Base-by-base conservation (phyloP, 2,329 filamentous ascomycete species). In the Aureobasidium pullulans region DNA sequence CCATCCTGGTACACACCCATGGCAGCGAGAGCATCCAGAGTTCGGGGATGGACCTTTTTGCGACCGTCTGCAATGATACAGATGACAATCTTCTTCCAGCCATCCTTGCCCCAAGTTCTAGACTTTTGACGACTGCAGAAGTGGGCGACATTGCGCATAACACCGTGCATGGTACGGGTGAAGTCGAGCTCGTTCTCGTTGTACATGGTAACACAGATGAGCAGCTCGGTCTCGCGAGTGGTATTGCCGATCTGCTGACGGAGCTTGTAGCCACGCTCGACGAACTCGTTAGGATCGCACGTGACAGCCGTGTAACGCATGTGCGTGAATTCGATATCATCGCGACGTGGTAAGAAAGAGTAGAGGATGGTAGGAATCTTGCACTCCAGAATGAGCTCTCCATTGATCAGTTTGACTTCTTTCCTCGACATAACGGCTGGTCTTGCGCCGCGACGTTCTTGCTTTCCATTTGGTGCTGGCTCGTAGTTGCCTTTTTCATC, bases 251-350 rank as follows among this genome's bases (percentile, higher is more conserved):
- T 90, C 69, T 89, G 90, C 73, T 97, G 94, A 57, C 94, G 88
- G 68, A 99, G 77, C 70, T 95, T 94, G 78, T 96, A 99, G 1
- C 92, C 93, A 63, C 87, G 84, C 7, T 86, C 81, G 3, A 91
- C 88, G 68, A 96, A 97, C 71, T 97, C 91, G 72, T 96, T 92
- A 0, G 92, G 95, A 70, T 96, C 92, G 73, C 91, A 97, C 1
- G 94, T 99, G n/a, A 96, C 94, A 9, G 94, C 94, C 0, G 93
- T 96, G 72, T 99, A 99, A 57, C 94, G 87, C 93, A 97, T 97
- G 70, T 97, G 92, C 0, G 94, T 99, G 72, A 99, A 99, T 70
- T 99, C 94, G 63, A 93, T 81, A 72, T 96, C 93, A 70, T 96
- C 91, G 61, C 93, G 85, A 15, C 93, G 84, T 0, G 95, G 95